phyloP scores from a whole-genome alignment of 202 grass and related monocot genomes.

The Bolboschoenoplectus hybrid region DNA sequence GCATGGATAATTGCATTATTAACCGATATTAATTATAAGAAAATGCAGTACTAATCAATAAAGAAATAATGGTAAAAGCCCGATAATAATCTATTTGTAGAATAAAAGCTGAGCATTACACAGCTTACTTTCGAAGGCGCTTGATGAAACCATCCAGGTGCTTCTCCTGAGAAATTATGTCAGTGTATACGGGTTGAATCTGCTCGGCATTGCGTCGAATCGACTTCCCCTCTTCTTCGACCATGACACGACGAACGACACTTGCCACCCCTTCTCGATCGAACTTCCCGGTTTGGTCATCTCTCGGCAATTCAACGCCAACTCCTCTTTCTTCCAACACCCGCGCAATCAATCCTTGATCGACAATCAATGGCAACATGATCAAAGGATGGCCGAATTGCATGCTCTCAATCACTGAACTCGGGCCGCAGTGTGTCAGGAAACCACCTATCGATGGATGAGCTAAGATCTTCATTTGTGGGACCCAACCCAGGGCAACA shows the following conservation, averaged over 20 bases:
- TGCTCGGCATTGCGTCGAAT: slow-evolving; percentile 26
- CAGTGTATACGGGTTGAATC: background rate
- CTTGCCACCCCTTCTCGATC: background rate
- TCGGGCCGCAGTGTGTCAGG: slow-evolving; percentile 42
- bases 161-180: slow-evolving; percentile 32
- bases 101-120: background rate
- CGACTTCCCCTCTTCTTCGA: slow-evolving; percentile 35
- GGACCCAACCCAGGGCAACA: slow-evolving; percentile 35
- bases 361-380: slow-evolving; percentile 47
- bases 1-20: too few species aligned
- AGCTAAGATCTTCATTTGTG: slow-evolving; percentile 32
- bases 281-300: slow-evolving; percentile 32
- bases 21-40: too few species aligned
- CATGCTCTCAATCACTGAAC: background rate
- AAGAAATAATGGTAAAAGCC: too few species aligned
- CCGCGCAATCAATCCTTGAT: slow-evolving; percentile 44
- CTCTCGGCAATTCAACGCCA: slow-evolving; percentile 22
- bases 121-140: background rate
- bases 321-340: slow-evolving; percentile 27
- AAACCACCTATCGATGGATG: slow-evolving; percentile 41
- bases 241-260: slow-evolving; percentile 32
- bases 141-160: slow-evolving; percentile 33
- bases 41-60: too few species aligned
- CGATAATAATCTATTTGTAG: too few species aligned
- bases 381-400: slow-evolving; percentile 49